Evolutionary conservation across 768 basidiomycete genomes (phyloP).

Genomic region (Lentinula sp.): DNA sequence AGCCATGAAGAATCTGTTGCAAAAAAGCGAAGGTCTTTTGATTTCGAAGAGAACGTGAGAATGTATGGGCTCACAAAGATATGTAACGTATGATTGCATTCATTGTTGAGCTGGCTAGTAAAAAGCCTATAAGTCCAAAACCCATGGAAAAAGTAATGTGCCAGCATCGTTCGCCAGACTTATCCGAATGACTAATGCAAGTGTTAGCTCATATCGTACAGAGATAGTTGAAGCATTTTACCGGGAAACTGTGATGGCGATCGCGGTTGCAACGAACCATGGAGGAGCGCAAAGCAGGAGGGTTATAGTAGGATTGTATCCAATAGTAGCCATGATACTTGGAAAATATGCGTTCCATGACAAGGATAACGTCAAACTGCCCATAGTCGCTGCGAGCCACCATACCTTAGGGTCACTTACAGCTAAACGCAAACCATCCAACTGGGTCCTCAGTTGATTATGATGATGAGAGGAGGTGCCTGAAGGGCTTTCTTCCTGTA

Average conservation of each 20-base stretch:
- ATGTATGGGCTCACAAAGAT: conserved; percentile 39
- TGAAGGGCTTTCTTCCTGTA: conserved; percentile 37
- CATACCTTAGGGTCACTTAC: conserved; percentile 59
- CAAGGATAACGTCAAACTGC: conserved; percentile 37
- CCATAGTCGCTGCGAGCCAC: conserved; percentile 48
- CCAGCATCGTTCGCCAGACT: conserved; percentile 60
- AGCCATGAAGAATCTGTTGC: conserved; percentile 65
- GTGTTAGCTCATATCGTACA: background rate
- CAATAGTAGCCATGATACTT: conserved; percentile 45
- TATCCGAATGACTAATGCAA: conserved; percentile 61
- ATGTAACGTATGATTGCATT: conserved; percentile 58
- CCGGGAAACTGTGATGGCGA: conserved; percentile 49
- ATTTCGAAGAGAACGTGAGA: background rate
- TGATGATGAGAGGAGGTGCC: background rate
- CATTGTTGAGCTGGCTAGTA: conserved; percentile 60
- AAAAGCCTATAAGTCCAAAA: conserved; percentile 63
- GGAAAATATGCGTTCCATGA: conserved; percentile 57
- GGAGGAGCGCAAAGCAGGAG: conserved; percentile 62
- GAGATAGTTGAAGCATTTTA: conserved; percentile 15
- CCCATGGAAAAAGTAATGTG: conserved; percentile 51
- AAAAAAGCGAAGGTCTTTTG: background rate
- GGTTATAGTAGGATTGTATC: conserved; percentile 43
- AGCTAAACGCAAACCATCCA: conserved; percentile 49
- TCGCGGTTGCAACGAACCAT: conserved; percentile 56
- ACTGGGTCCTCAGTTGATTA: conserved; percentile 12